These are phyloP conservation scores for Litchi chinensis DNA, from an alignment of 345 rosid genomes.

Conservation along the genomic window DNA sequence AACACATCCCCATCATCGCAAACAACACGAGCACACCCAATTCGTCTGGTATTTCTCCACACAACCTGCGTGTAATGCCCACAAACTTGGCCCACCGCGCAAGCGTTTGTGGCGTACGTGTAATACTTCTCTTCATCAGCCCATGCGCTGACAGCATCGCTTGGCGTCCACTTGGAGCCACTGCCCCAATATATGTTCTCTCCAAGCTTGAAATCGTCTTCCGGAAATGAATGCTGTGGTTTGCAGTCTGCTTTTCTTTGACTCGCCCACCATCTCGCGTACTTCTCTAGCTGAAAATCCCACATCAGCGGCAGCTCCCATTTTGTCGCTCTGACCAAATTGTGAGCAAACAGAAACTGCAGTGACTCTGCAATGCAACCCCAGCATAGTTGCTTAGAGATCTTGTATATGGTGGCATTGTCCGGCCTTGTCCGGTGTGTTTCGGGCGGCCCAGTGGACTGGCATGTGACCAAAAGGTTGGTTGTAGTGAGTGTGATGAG, in stretches of 20 bases:
- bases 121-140: slow-evolving; percentile 77
- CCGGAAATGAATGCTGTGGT: slow-evolving; percentile 62
- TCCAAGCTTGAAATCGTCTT: slow-evolving; percentile 62
- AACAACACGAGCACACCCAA: slow-evolving; percentile 80
- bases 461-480: slow-evolving; percentile 17
- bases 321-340: slow-evolving; percentile 61
- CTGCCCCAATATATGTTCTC: slow-evolving; percentile 88
- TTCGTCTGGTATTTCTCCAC: slow-evolving; percentile 64
- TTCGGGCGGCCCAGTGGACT: slow-evolving; percentile 10
- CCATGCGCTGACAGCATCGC: slow-evolving; percentile 72
- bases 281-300: slow-evolving; percentile 68
- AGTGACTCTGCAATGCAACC: slow-evolving; percentile 75
- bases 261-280: slow-evolving; percentile 86
- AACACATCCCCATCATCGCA: slow-evolving; percentile 81
- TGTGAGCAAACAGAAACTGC: slow-evolving; percentile 68
- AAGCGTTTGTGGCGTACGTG: slow-evolving; percentile 50
- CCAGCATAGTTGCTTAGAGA: slow-evolving; percentile 62
- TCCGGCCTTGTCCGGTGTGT: slow-evolving; percentile 24
- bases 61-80: slow-evolving; percentile 90
- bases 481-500: slow-evolving; percentile 16
- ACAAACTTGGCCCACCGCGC: slow-evolving; percentile 66
- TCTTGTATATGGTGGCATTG: slow-evolving; percentile 41
- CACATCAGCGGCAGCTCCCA: slow-evolving; percentile 71
- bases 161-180: slow-evolving; percentile 62
- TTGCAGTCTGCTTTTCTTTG: slow-evolving; percentile 64